Evolutionary conservation across 495 filamentous ascomycete species (phyloP).

Genomic region (Umbilicaria muhlenbergii): DNA sequence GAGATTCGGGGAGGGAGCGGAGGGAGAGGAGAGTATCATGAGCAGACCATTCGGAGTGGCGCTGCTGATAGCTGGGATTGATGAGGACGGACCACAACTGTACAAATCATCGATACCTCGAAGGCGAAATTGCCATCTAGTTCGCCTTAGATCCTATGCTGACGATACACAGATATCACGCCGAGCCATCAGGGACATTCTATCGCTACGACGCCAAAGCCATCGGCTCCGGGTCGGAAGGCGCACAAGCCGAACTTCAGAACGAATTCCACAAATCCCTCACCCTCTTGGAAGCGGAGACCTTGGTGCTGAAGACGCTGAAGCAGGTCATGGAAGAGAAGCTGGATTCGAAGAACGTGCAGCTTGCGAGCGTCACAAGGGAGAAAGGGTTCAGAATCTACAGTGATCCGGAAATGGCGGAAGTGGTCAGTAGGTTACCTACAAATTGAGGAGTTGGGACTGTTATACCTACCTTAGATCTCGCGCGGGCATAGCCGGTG

Average conservation of each 20-base stretch:
- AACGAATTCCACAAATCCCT: slow-evolving; percentile 98
- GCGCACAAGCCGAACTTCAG: slow-evolving; percentile 92
- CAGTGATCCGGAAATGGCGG: slow-evolving; percentile 88
- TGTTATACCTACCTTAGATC: not conserved
- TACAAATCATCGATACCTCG: slow-evolving; percentile 13
- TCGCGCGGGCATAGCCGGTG: too few relatives aligned
- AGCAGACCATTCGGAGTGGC: slow-evolving; percentile 92
- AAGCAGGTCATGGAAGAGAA: slow-evolving; percentile 99
- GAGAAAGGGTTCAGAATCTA: slow-evolving; percentile 97
- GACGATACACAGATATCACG: slow-evolving; percentile 55
- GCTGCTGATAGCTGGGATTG: slow-evolving; percentile 86
- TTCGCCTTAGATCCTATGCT: not conserved
- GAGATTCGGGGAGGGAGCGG: slow-evolving; percentile 91
- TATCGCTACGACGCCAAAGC: slow-evolving; percentile 99
- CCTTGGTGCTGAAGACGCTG: slow-evolving; percentile 88
- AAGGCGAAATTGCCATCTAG: not conserved
- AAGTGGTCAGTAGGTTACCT: slow-evolving; percentile 61
- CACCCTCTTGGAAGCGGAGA: slow-evolving; percentile 84
- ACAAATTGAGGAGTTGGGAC: slow-evolving; percentile 19
- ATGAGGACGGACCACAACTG: slow-evolving; percentile 93
- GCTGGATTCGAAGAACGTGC: slow-evolving; percentile 94
- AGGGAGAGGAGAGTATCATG: slow-evolving; percentile 98
- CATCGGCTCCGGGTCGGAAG: slow-evolving; percentile 90
- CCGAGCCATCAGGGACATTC: slow-evolving; percentile 93
- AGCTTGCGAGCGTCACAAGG: slow-evolving; percentile 94